Conservation (phyloP, 2,329 filamentous ascomycete species). For the Chaetothyriales sp. region DNA sequence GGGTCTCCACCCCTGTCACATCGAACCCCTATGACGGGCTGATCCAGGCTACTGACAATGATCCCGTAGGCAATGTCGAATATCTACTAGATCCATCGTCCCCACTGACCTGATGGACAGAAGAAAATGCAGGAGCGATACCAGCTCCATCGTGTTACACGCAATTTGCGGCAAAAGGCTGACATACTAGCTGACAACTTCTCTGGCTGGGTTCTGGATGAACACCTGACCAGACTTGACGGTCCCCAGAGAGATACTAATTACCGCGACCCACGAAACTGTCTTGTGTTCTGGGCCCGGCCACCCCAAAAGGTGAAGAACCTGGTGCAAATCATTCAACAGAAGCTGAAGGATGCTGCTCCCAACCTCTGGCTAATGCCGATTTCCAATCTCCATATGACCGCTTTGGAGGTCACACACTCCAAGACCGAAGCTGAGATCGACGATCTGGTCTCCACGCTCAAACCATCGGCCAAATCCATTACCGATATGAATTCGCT, state of each 20-base stretch:
- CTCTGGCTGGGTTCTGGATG: conserved; percentile 57
- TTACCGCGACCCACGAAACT: conserved; percentile 62
- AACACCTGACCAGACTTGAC: conserved; percentile 55
- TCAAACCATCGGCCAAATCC: conserved; percentile 33
- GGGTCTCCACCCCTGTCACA: conserved; percentile 20
- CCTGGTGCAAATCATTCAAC: conserved; percentile 55
- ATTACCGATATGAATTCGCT: conserved; percentile 42
- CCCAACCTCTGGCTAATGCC: conserved; percentile 89
- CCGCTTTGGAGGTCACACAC: conserved; percentile 70
- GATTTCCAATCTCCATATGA: conserved; percentile 62
- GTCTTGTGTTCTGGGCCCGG: conserved; percentile 75
- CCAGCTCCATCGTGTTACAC: conserved; percentile 53
- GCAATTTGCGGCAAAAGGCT: conserved; percentile 60
- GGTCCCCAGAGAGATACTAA: conserved; percentile 48
- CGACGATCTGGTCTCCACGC: conserved; percentile 40
- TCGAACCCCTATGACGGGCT: conserved; percentile 65
- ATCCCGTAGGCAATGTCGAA: conserved; percentile 38
- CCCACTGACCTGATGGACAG: conserved; percentile 27
- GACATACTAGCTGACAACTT: conserved; percentile 56
- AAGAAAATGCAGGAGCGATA: conserved; percentile 57
- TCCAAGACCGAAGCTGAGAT: conserved; percentile 59
- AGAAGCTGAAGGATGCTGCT: conserved; percentile 45
- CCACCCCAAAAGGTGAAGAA: conserved; percentile 57
- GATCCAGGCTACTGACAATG: conserved; percentile 50
- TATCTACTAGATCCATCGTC: conserved; percentile 2